Conservation (phyloP, 805 yeast species). For the Suhomyces sp. region DNA sequence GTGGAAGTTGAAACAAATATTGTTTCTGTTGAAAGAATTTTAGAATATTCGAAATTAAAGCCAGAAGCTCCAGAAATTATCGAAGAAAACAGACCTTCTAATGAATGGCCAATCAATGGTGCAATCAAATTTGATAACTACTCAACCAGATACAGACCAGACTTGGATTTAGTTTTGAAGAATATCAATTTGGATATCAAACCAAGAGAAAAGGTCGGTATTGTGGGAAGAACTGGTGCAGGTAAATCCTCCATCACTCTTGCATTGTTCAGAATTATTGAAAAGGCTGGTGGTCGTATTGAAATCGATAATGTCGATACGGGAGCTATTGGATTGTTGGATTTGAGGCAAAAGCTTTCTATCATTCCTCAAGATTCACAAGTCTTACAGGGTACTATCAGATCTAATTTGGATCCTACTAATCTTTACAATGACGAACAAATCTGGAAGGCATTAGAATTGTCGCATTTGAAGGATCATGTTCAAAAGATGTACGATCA, state of each 20-base stretch:
- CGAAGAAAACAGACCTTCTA: conserved; percentile 60
- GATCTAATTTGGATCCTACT: conserved; percentile 44
- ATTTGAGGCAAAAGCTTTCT: conserved; percentile 41
- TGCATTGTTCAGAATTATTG: conserved; percentile 45
- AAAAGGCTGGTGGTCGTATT: conserved; percentile 37
- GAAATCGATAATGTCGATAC: conserved; percentile 37
- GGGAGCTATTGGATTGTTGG: conserved; percentile 38
- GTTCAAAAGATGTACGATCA: conserved; percentile 37
- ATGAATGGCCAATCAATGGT: conserved; percentile 40
- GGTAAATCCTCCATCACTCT: conserved; percentile 46
- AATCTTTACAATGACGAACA: conserved; percentile 34
- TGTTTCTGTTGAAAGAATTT: conserved; percentile 92
- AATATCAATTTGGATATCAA: conserved; percentile 36
- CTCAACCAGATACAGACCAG: conserved; percentile 45
- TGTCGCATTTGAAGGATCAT: conserved; percentile 43
- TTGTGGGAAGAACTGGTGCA: conserved; percentile 48
- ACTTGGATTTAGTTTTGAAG: conserved; percentile 43
- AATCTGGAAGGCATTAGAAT: conserved; percentile 43
- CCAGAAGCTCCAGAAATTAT: conserved; percentile 83
- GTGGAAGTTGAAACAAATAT: conserved; percentile 97
- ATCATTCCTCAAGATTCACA: conserved; percentile 49
- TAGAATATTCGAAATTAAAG: conserved; percentile 76
- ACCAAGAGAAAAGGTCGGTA: conserved; percentile 42
- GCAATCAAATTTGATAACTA: conserved; percentile 37
- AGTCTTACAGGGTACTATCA: conserved; percentile 43